Conservation (phyloP, 23 red algal species). For the Porphyridium purpureum region DNA sequence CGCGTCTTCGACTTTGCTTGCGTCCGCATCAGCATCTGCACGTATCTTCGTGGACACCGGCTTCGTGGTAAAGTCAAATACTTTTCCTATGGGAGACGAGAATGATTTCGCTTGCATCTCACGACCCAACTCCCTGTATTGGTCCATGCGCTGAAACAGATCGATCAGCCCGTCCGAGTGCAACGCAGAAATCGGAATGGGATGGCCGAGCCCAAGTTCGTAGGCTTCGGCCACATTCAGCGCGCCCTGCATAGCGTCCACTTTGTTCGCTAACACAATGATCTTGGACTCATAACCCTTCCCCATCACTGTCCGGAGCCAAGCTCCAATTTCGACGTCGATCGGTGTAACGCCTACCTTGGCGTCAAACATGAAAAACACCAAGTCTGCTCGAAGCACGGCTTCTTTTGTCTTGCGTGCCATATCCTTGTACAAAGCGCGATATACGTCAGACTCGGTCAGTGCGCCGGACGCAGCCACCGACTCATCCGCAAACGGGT, state of each 20-base stretch:
- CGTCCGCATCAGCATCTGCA: too few species aligned
- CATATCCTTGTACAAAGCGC: constrained; percentile 34
- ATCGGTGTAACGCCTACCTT: constrained; percentile 27
- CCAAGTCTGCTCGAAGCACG: constrained; percentile 15
- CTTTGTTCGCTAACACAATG: constrained; percentile 74
- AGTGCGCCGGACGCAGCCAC: constrained; percentile 12
- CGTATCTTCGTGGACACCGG: too few species aligned
- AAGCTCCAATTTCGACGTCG: constrained; percentile 49
- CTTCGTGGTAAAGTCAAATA: too few species aligned
- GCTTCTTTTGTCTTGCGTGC: constrained; percentile 15
- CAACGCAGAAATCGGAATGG: constrained; percentile 48
- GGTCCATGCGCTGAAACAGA: too few species aligned
- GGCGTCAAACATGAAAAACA: constrained; percentile 68
- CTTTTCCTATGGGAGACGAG: too few species aligned
- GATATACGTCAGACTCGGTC: constrained; percentile 14
- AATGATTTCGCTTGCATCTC: too few species aligned
- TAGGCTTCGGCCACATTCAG: constrained; percentile 25
- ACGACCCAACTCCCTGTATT: too few species aligned
- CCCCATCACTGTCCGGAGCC: constrained; percentile 17
- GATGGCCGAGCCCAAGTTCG: constrained; percentile 62
- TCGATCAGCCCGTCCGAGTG: constrained; percentile 65
- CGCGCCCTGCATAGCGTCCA: constrained; percentile 26
- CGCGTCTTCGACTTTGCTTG: too few species aligned
- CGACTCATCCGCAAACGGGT: not conserved
- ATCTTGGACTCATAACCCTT: constrained; percentile 2